Percentiles rank a stretch among this genome's conserved stretches.
phyloP scores from a whole-genome alignment of 495 filamentous ascomycete genomes.

The Aspergillus campestris region DNA sequence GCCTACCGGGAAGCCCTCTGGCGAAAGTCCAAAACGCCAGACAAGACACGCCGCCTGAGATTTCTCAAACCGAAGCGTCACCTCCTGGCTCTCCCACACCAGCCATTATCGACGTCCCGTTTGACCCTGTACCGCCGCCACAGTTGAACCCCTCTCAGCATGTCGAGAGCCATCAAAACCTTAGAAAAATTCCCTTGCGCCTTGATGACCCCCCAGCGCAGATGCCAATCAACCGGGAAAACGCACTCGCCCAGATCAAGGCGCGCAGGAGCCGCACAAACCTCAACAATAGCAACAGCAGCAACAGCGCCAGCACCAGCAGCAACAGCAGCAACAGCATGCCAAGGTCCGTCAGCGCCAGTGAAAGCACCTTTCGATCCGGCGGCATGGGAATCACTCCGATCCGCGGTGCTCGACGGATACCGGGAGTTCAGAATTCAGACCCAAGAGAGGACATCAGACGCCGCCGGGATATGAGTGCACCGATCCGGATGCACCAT shows the following conservation, averaged over 20 bases:
- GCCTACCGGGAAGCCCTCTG: neutral
- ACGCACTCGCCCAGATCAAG: conserved; percentile 43
- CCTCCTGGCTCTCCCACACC: conserved; percentile 9
- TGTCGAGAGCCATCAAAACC: conserved; percentile 12
- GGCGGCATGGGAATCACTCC: conserved; percentile 19
- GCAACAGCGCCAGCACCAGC: conserved; percentile 33
- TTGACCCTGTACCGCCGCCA: neutral
- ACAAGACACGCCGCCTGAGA: conserved; percentile 5
- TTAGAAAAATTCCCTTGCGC: conserved; percentile 29
- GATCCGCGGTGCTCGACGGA: conserved; percentile 22
- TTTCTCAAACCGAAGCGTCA: conserved; percentile 5
- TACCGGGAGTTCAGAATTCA: conserved; percentile 27
- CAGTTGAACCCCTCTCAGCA: neutral
- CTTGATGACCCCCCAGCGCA: conserved; percentile 16
- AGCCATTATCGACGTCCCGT: conserved; percentile 3
- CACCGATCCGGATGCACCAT: conserved; percentile 32
- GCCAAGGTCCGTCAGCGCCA: conserved; percentile 34
- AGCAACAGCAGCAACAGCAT: conserved; percentile 39
- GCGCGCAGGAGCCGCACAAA: conserved; percentile 36
- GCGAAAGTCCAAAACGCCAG: conserved; percentile 1
- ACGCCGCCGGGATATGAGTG: conserved; percentile 32
- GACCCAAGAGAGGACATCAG: conserved; percentile 21
- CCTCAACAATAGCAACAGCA: no score
- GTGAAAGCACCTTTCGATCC: conserved; percentile 24
- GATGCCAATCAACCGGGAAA: conserved; percentile 40